Base-by-base conservation (phyloP, 306 rosid species). In the Mimosa bimucronata region DNA sequence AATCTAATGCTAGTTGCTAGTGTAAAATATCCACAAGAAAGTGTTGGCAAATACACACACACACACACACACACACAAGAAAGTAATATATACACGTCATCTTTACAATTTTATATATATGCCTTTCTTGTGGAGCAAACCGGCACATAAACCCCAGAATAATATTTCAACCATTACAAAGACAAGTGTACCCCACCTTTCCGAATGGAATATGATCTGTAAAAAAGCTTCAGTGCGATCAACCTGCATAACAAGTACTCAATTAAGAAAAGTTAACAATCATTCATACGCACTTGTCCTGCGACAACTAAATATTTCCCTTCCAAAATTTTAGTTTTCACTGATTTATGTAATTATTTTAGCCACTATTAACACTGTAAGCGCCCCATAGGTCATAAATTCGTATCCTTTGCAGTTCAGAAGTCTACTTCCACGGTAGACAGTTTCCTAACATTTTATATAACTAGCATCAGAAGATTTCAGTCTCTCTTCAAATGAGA, bases 111-210 rank as follows among this genome's bases (percentile, higher is more conserved):
- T 92, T 53, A 92, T 73, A 73, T 89, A 89, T 71, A 92, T 75
- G 83, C 91, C 86, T 86, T 86, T 86, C 84, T 80, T 82, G 92
- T 90, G 95, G 58, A 90, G 93, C 85, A 89, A 79, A 77, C 92
- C 97, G 77, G 93, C 86, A 76, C 84, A 71, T 34, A 89, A 73
- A 82, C 92, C 76, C 95, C 95, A 90, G 77, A 90, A 89, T 66
- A 92, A 76, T 78, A 92, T 89, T 81, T 90, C 93, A 77, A 89
- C 71, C 34, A 85, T 68, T 66, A 92, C 93, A 83, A 89, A 89
- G 37, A 66, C 88, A 60, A 92, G 71, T 62, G 93, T 90, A 60
- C 97, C 97, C 95, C 92, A 88, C 76, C 77, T 88, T 78, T 87
- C n/a, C 23, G 97, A 92, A 50, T 85, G 91, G 76, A 87, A 65